These are phyloP conservation scores for Vitis rotundifolia DNA, from an alignment of 164 flowering plant species.

Conservation along the genomic window DNA sequence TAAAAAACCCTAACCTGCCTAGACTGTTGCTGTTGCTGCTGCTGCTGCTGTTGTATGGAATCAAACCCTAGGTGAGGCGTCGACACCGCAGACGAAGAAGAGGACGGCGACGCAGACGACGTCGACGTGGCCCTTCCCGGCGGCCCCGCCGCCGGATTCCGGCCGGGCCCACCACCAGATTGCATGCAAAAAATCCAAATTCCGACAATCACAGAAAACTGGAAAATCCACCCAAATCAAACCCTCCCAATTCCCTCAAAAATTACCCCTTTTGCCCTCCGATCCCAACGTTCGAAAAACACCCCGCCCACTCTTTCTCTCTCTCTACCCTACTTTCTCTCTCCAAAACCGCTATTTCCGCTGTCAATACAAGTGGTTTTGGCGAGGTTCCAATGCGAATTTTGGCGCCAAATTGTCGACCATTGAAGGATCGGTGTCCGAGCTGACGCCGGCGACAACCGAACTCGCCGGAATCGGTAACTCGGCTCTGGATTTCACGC, in stretches of 20 bases:
- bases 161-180: slow-evolving; percentile 59
- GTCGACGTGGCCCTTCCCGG: slow-evolving; percentile 50
- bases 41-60: slow-evolving; percentile 58
- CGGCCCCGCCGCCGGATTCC: slow-evolving; percentile 54
- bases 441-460: slow-evolving; percentile 8
- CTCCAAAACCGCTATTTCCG: slow-evolving; percentile 22
- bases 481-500: slow-evolving; percentile 20
- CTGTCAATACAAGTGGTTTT: slow-evolving; percentile 1
- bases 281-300: slow-evolving; percentile 36
- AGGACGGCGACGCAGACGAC: slow-evolving; percentile 71
- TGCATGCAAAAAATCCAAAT: slow-evolving; percentile 52
- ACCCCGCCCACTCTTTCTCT: slow-evolving; percentile 12
- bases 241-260: slow-evolving; percentile 20
- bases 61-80: slow-evolving; percentile 68
- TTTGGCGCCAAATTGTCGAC: slow-evolving; percentile 7
- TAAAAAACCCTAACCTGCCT: slow-evolving; percentile 39
- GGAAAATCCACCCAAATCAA: background rate
- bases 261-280: slow-evolving; percentile 23
- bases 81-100: slow-evolving; percentile 81
- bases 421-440: slow-evolving; percentile 12
- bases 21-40: slow-evolving; percentile 38
- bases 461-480: slow-evolving; percentile 23
- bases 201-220: background rate
- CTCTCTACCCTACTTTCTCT: slow-evolving; percentile 9
- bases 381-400: too few species aligned